Conservation (phyloP, 345 rosid genomes). For the Kandelia obovata region DNA sequence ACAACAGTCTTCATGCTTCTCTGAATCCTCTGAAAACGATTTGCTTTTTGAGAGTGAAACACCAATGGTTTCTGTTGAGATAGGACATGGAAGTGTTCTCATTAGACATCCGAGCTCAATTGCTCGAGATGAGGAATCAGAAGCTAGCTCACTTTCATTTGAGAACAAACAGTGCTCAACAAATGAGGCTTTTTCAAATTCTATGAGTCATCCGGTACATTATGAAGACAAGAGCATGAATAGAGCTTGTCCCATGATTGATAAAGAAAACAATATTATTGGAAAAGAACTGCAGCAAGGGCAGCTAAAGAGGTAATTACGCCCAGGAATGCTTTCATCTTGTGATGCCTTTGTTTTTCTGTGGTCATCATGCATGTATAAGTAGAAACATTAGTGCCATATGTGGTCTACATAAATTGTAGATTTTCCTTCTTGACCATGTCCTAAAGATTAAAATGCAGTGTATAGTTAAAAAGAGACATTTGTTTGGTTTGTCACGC, state of each 20-base stretch:
- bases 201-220: constrained; percentile 40
- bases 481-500: background rate
- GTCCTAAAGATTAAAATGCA: constrained; percentile 10
- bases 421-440: background rate
- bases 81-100: constrained; percentile 93
- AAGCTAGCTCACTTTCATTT: constrained; percentile 88
- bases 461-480: background rate
- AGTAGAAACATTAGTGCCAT: background rate
- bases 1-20: constrained; percentile 85
- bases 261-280: constrained; percentile 36
- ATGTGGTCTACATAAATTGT: background rate
- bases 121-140: constrained; percentile 95
- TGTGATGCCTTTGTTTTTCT: background rate
- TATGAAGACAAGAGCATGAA: constrained; percentile 30
- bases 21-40: constrained; percentile 88
- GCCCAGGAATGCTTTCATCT: background rate
- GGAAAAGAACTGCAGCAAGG: constrained; percentile 54
- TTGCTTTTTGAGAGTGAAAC: constrained; percentile 84
- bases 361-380: background rate
- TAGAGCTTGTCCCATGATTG: constrained; percentile 28
- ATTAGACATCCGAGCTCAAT: constrained; percentile 75
- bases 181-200: constrained; percentile 63
- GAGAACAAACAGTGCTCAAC: constrained; percentile 56
- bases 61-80: constrained; percentile 95
- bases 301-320: constrained; percentile 53